Percentiles rank a stretch among this genome's conserved stretches.
These are phyloP conservation scores for Fraxinus excelsior DNA, from an alignment of 257 asterid species.

Conservation along the genomic window DNA sequence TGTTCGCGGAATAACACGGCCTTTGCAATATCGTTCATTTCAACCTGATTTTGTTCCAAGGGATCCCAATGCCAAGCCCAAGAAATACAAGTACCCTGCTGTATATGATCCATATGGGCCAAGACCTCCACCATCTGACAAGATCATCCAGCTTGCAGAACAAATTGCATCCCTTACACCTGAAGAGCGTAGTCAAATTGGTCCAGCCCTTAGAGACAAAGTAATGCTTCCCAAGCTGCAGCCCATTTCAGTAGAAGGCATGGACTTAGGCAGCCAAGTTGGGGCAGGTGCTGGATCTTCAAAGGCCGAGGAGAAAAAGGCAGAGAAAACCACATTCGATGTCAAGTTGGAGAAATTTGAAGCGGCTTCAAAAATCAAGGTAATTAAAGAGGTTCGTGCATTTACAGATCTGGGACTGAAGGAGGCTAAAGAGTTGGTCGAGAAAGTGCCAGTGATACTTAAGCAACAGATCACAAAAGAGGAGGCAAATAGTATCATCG, in stretches of 20 bases:
- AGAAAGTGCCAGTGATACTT: slow-evolving; percentile 65
- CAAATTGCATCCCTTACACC: slow-evolving; percentile 55
- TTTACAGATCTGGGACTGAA: slow-evolving; percentile 77
- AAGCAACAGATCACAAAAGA: slow-evolving; percentile 61
- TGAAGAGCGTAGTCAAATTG: slow-evolving; percentile 59
- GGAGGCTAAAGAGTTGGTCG: slow-evolving; percentile 86
- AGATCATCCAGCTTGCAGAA: slow-evolving; percentile 67
- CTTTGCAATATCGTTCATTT: slow-evolving; percentile 55
- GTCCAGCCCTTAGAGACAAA: slow-evolving; percentile 46
- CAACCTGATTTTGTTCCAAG: slow-evolving; percentile 72
- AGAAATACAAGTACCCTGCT: slow-evolving; percentile 64
- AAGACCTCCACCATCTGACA: slow-evolving; percentile 73
- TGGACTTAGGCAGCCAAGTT: slow-evolving; percentile 44
- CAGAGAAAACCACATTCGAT: slow-evolving; percentile 74
- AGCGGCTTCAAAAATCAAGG: slow-evolving; percentile 69
- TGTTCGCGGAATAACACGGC: slow-evolving; percentile 36
- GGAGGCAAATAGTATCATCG: too few relatives aligned
- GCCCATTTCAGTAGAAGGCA: slow-evolving; percentile 49
- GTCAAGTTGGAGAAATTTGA: slow-evolving; percentile 80
- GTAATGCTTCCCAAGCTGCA: slow-evolving; percentile 59
- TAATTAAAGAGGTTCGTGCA: slow-evolving; percentile 78
- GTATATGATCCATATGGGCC: slow-evolving; percentile 78
- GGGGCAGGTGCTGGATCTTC: slow-evolving; percentile 50
- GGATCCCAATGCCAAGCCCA: slow-evolving; percentile 65
- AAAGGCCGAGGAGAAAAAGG: slow-evolving; percentile 67